Percentiles rank a stretch among this genome's conserved stretches.
Evolutionary conservation across 2,329 filamentous ascomycete genomes (phyloP).

Genomic region (Metarhizium robertsii): DNA sequence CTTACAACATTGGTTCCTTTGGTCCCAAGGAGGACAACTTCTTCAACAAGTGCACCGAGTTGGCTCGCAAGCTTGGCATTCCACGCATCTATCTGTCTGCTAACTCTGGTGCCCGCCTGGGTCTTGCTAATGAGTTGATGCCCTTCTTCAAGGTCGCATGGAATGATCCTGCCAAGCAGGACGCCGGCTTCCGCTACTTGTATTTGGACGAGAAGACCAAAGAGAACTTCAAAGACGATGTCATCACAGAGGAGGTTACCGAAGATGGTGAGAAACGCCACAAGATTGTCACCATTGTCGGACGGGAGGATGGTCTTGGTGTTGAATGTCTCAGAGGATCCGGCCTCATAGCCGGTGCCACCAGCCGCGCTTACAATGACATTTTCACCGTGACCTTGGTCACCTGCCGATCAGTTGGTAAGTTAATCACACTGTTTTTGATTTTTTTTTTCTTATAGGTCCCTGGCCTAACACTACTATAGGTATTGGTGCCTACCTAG

Average conservation of each 20-base stretch:
- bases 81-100: constrained; percentile 96
- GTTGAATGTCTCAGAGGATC: constrained; percentile 96
- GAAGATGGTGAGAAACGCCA: constrained; percentile 85
- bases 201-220: constrained; percentile 84
- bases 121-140: constrained; percentile 93
- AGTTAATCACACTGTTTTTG: constrained; percentile 16
- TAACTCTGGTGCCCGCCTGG: constrained; percentile 96
- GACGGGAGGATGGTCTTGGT: constrained; percentile 90
- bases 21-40: constrained; percentile 94
- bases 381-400: constrained; percentile 98
- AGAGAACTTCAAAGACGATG: constrained; percentile 68
- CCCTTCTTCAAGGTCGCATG: constrained; percentile 95
- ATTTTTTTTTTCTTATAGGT: too few relatives aligned
- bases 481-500: constrained; percentile 96
- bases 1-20: constrained; percentile 97
- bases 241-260: constrained; percentile 72
- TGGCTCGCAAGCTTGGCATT: constrained; percentile 88
- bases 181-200: constrained; percentile 91
- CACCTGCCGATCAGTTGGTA: constrained; percentile 93
- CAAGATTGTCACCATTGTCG: constrained; percentile 89
- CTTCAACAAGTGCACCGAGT: constrained; percentile 98
- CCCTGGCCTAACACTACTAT: not conserved
- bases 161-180: constrained; percentile 75
- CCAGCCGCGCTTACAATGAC: constrained; percentile 93
- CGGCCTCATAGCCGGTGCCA: constrained; percentile 95